Evolutionary conservation across 148 eudicot genomes (phyloP).

Genomic region (Amaranthus palmeri): DNA sequence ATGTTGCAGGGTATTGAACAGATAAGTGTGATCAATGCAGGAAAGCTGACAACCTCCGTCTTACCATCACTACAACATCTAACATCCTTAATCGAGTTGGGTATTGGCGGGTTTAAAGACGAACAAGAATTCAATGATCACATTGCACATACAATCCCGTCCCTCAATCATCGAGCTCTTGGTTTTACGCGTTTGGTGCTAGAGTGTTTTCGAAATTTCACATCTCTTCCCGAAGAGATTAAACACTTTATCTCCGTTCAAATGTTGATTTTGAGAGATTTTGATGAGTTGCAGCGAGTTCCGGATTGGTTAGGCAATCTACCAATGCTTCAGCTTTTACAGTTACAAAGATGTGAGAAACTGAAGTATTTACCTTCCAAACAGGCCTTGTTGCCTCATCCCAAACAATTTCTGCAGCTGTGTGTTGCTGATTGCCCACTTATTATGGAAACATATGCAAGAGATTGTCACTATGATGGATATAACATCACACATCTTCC

Average conservation of each 20-base stretch:
- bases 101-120: conserved; percentile 7
- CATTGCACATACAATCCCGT: conserved; percentile 2
- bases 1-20: neutral
- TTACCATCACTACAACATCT: neutral
- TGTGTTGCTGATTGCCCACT: conserved; percentile 4
- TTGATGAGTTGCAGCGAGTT: conserved; percentile 7
- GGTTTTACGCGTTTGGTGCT: neutral
- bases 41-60: neutral
- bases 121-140: neutral
- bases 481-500: conserved; percentile 1
- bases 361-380: conserved; percentile 13
- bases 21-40: neutral
- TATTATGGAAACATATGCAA: neutral
- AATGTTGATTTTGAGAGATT: neutral
- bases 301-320: conserved; percentile 15
- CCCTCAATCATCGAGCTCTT: neutral
- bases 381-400: neutral
- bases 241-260: neutral
- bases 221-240: conserved; percentile 9
- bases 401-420: neutral
- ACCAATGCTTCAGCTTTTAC: neutral
- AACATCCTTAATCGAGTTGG: neutral
- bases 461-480: neutral
- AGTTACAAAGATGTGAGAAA: neutral
- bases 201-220: neutral